Percentiles rank a stretch among this genome's conserved stretches.
Conservation (phyloP, 805 yeast species). For the Lachancea quebecensis region DNA sequence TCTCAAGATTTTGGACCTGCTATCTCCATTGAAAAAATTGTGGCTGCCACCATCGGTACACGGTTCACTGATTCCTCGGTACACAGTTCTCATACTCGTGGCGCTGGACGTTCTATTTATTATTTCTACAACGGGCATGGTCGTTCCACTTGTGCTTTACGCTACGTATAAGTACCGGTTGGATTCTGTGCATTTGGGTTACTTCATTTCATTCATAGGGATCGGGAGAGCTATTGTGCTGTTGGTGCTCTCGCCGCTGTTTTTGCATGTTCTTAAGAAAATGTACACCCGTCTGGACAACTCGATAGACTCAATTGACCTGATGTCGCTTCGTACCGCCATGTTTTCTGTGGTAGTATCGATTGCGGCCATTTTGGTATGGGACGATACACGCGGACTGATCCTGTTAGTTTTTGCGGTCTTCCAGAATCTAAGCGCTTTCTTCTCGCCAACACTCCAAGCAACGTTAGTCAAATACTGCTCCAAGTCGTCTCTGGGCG, state of each 20-base stretch:
- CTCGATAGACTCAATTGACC: constrained; percentile 50
- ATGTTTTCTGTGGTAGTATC: constrained; percentile 35
- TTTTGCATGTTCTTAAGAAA: constrained; percentile 34
- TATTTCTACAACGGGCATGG: constrained; percentile 36
- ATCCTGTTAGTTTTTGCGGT: constrained; percentile 27
- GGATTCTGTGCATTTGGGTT: constrained; percentile 49
- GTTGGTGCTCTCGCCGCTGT: constrained; percentile 45
- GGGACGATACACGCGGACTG: constrained; percentile 14
- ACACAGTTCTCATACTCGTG: constrained; percentile 44
- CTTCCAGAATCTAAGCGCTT: constrained; percentile 42
- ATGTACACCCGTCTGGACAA: constrained; percentile 31
- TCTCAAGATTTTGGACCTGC: constrained; percentile 20
- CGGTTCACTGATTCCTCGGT: constrained; percentile 35
- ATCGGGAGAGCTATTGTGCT: constrained; percentile 43
- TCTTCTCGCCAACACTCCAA: constrained; percentile 52
- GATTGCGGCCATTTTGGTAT: constrained; percentile 30
- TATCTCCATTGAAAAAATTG: constrained; percentile 47
- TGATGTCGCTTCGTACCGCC: constrained; percentile 31
- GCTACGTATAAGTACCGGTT: constrained; percentile 49
- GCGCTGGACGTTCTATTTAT: constrained; percentile 39
- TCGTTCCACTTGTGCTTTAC: constrained; percentile 42
- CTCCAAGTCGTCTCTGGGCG: constrained; percentile 56
- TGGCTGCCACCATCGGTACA: constrained; percentile 37
- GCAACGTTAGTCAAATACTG: constrained; percentile 55
- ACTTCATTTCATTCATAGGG: constrained; percentile 47